Conservation (phyloP, 192 early-diverging fungal species). For the Coemansia sp. region DNA sequence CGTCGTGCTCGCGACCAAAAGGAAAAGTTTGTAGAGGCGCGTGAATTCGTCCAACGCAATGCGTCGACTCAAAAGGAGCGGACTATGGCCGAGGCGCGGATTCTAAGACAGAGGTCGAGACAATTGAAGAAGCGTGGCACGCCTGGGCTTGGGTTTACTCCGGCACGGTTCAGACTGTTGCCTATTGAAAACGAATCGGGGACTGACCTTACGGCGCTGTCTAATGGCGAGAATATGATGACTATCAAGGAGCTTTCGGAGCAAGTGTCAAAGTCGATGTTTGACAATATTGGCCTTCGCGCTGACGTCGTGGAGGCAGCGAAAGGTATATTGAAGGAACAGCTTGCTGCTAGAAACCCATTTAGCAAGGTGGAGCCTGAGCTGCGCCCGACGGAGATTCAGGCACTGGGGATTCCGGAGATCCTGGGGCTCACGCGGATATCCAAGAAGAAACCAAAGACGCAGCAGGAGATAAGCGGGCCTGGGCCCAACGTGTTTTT, state of each 20-base stretch:
- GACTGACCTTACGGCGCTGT: conserved; percentile 38
- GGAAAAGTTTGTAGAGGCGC: conserved; percentile 31
- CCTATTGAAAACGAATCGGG: conserved; percentile 62
- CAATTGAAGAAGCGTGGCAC: conserved; percentile 27
- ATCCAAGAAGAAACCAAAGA: conserved; percentile 10
- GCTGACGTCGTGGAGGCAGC: conserved; percentile 60
- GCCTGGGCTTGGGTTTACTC: conserved; percentile 64
- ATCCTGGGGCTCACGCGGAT: conserved; percentile 54
- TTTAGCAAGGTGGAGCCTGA: conserved; percentile 33
- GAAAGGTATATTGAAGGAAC: conserved; percentile 23
- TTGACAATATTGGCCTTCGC: conserved; percentile 69
- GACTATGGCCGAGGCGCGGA: conserved; percentile 34
- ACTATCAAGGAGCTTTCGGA: conserved; percentile 25
- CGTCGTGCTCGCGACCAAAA: conserved; percentile 39
- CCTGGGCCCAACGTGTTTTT: conserved; percentile 62
- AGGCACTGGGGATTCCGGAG: conserved; percentile 81
- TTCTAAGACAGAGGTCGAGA: conserved; percentile 40
- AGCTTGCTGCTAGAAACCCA: conserved; percentile 6
- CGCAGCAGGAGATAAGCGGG: background rate
- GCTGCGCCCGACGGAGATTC: conserved; percentile 78
- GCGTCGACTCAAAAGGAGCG: conserved; percentile 23
- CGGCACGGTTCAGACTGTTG: conserved; percentile 63
- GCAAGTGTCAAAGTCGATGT: conserved; percentile 36
- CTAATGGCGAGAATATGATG: conserved; percentile 4
- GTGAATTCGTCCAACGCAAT: conserved; percentile 30